Base-by-base conservation (phyloP, 2,329 filamentous ascomycete species). In the Exophiala sp. region DNA sequence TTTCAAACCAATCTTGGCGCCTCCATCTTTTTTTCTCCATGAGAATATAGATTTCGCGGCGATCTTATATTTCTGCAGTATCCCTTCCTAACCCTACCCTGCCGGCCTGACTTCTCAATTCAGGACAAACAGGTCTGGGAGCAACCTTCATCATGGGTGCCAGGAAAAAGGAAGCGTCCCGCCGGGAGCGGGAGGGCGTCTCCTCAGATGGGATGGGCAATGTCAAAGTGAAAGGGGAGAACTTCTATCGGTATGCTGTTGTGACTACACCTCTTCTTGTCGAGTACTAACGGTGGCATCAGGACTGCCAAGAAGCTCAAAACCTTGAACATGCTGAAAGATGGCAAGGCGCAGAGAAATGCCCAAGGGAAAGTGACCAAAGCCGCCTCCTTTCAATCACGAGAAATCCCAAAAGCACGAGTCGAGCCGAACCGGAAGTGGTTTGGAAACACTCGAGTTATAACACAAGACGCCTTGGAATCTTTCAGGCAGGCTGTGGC, bases 351-450 rank as follows among this genome's bases (percentile, higher is more conserved):
- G 9, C 80, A 85, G 69, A 81, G 88, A 58, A 94, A 97, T 65
- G 83, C 86, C 42, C 73, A 79, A 10, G 93, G 93, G 63, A 82
- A 91, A 62, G 85, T 98, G 66, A 86, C 84, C 48, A 83, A 93
- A 70, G 83, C 88, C 58, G 89, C 89, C 42, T 78, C 81, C 13
- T 95, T 82, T 70, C 90, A 97, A 72, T 89, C 85, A 53, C 78
- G 82, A 64, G 89, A 95, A 29, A 72, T 83, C 18, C 90, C 91
- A 40, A 81, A 78, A 52, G 93, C 91, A 60, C 81, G 90, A 59
- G 86, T 97, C 64, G 91, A 97, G 74, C 93, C 93, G 43, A 94
- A 97, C 72, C 80, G 93, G 64, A 94, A 94, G 72, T 98, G 93
- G 93, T 98, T 98, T 72, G 88, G 85, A 63, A 96, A 96, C 69